Percentiles rank a stretch among this genome's conserved stretches.
phyloP scores from a whole-genome alignment of 108 stramenopile genomes.

The Fistulifera pelliculosa region DNA sequence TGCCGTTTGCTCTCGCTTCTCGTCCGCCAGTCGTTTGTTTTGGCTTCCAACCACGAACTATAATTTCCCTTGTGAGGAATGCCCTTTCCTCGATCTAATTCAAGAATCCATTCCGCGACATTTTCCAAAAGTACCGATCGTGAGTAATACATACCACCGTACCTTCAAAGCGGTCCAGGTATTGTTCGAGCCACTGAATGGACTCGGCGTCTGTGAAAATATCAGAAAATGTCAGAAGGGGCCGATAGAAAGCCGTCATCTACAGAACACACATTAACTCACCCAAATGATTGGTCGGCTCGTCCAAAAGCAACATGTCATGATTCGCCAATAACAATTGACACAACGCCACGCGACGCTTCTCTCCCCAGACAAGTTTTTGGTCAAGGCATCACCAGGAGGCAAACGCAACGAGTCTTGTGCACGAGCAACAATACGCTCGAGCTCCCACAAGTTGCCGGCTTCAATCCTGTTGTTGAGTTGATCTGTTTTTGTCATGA shows the following conservation, averaged over 20 bases:
- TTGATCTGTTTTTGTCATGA: constrained; percentile 52
- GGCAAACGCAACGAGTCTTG: constrained; percentile 78
- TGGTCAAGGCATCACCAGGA: constrained; percentile 64
- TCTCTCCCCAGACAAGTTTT: constrained; percentile 91
- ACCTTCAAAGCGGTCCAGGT: constrained; percentile 82
- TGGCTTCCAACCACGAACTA: constrained; percentile 85
- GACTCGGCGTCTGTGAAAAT: background rate
- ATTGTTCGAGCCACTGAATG: constrained; percentile 84
- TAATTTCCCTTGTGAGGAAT: constrained; percentile 95
- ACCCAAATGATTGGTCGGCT: constrained; percentile 48
- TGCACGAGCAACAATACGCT: constrained; percentile 70
- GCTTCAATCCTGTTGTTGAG: constrained; percentile 81
- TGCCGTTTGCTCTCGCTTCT: constrained; percentile 75
- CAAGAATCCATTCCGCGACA: constrained; percentile 93
- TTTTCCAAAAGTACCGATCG: constrained; percentile 96
- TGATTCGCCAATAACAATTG: constrained; percentile 76
- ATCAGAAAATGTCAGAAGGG: background rate
- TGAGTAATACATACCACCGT: constrained; percentile 95
- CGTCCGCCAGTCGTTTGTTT: constrained; percentile 77
- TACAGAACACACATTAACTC: background rate
- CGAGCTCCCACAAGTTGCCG: constrained; percentile 79
- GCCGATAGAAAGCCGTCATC: background rate
- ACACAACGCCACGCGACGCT: constrained; percentile 88
- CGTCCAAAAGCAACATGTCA: constrained; percentile 89
- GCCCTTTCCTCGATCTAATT: constrained; percentile 89